Evolutionary conservation across 1,284 basidiomycete species (phyloP).

Genomic region (Boletellus sp.): DNA sequence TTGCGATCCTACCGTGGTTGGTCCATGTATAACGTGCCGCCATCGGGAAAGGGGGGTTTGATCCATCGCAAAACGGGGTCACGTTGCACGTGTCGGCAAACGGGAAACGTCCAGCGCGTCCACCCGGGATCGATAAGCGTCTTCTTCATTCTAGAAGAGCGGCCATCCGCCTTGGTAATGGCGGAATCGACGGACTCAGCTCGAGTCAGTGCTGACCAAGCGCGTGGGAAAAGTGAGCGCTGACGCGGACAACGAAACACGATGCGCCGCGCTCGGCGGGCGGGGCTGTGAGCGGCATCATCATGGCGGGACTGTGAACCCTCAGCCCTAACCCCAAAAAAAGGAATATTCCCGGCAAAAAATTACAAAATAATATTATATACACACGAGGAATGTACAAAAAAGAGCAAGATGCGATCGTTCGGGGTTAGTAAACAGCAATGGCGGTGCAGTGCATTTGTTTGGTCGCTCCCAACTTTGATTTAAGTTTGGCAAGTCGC

Average conservation of each 20-base stretch:
- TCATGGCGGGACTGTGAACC: conserved; percentile 8
- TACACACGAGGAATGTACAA: neutral
- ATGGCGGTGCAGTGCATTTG: conserved; percentile 18
- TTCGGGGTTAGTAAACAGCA: conserved; percentile 19
- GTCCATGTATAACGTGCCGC: neutral
- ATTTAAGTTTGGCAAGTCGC: conserved; percentile 23
- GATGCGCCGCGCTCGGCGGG: conserved; percentile 16
- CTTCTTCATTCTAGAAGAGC: conserved; percentile 5
- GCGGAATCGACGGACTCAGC: neutral
- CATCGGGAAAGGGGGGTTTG: conserved; percentile 1
- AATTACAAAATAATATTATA: neutral
- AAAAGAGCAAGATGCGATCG: neutral
- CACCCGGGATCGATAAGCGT: conserved; percentile 14
- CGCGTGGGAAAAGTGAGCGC: neutral
- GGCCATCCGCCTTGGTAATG: no score
- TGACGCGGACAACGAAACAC: conserved; percentile 21
- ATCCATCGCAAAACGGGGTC: conserved; percentile 4
- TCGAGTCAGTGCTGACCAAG: neutral
- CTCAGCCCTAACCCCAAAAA: conserved; percentile 31
- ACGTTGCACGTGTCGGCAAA: neutral
- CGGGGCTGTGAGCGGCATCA: conserved; percentile 16
- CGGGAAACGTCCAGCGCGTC: neutral
- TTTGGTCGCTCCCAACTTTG: conserved; percentile 29
- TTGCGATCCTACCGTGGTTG: neutral
- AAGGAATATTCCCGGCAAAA: neutral